Conservation (phyloP, 352 stramenopile genomes). For the Phytophthora sp. region DNA sequence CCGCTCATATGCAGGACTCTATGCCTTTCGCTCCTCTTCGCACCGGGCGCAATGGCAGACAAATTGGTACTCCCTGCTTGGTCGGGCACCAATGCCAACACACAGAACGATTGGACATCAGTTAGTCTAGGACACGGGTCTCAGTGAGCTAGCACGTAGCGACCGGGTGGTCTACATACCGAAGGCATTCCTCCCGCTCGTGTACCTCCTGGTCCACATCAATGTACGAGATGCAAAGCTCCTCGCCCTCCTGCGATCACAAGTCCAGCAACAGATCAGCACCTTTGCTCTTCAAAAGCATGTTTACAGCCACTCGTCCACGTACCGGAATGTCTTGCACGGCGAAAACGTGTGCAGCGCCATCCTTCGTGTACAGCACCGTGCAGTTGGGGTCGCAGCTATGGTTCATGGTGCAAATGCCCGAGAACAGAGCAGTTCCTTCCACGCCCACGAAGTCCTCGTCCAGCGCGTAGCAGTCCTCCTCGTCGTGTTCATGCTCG, state of each 20-base stretch:
- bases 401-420: constrained; percentile 97
- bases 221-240: constrained; percentile 97
- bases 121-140: constrained; percentile 12
- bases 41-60: constrained; percentile 72
- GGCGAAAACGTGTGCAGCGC: constrained; percentile 72
- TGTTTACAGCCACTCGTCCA: neutral
- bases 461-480: constrained; percentile 54
- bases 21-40: constrained; percentile 66
- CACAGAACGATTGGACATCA: constrained; percentile 12
- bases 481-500: constrained; percentile 48
- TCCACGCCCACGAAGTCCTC: constrained; percentile 95
- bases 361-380: constrained; percentile 88
- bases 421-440: constrained; percentile 93
- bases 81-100: constrained; percentile 13
- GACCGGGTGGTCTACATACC: constrained; percentile 37
- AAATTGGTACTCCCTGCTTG: constrained; percentile 82
- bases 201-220: constrained; percentile 82
- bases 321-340: constrained; percentile 71
- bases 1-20: constrained; percentile 18
- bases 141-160: neutral
- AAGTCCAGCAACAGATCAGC: constrained; percentile 7
- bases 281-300: neutral
- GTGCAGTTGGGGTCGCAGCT: constrained; percentile 94
- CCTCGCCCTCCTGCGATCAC: constrained; percentile 75
- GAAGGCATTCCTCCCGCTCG: constrained; percentile 80